These are phyloP conservation scores for Rhodotorula sp. DNA, from an alignment of 1,284 basidiomycete species.

Conservation along the genomic window DNA sequence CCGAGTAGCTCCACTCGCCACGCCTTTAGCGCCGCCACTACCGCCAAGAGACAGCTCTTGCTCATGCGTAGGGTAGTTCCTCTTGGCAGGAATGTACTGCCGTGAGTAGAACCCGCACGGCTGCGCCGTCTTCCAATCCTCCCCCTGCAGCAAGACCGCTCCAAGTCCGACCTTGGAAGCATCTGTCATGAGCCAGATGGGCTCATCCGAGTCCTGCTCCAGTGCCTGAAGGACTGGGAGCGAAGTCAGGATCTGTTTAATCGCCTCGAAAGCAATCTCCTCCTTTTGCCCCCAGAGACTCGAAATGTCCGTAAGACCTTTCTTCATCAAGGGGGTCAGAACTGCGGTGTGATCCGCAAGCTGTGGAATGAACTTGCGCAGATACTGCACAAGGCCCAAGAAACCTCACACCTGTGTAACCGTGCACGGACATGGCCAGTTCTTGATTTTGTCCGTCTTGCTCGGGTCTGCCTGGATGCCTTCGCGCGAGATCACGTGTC, in stretches of 20 bases:
- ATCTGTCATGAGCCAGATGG: too few species aligned
- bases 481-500: conserved; percentile 48
- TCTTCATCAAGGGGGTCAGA: conserved; percentile 48
- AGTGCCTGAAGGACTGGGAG: conserved; percentile 49
- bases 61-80: too few species aligned
- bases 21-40: too few species aligned
- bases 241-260: conserved; percentile 49
- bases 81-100: too few species aligned
- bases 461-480: conserved; percentile 49
- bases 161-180: too few species aligned
- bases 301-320: conserved; percentile 30
- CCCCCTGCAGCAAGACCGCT: too few species aligned
- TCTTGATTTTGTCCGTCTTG: conserved; percentile 48
- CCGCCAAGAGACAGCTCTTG: too few species aligned
- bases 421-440: conserved; percentile 49
- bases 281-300: conserved; percentile 3
- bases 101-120: too few species aligned
- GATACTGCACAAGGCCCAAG: conserved; percentile 51
- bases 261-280: conserved; percentile 45
- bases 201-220: too few species aligned
- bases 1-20: too few species aligned
- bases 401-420: conserved; percentile 49
- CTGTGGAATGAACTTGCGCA: conserved; percentile 49
- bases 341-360: conserved; percentile 49
- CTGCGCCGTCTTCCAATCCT: too few species aligned